Percentiles rank a stretch among this genome's conserved stretches.
These are phyloP conservation scores for Amphirosellinia nigrospora DNA, from an alignment of 495 filamentous ascomycete genomes.

Conservation along the genomic window DNA sequence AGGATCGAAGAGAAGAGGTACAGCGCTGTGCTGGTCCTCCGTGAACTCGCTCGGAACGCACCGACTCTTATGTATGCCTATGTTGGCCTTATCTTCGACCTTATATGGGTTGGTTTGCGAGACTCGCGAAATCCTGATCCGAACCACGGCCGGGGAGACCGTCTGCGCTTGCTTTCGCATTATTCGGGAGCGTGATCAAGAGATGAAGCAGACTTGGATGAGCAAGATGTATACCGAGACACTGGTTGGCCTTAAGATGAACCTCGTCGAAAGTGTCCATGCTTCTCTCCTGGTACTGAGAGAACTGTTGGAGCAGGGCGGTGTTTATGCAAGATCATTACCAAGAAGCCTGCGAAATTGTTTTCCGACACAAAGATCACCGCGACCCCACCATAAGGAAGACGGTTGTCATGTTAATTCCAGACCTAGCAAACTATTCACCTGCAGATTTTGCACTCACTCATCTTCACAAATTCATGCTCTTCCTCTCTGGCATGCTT, in stretches of 20 bases:
- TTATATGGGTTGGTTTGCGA: conserved; percentile 92
- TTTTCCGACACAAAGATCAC: conserved; percentile 88
- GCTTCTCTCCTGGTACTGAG: conserved; percentile 89
- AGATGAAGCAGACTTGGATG: conserved; percentile 85
- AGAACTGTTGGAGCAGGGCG: conserved; percentile 88
- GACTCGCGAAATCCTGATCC: conserved; percentile 89
- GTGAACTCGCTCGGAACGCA: conserved; percentile 87
- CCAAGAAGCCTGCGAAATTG: conserved; percentile 85
- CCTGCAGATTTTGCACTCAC: conserved; percentile 80
- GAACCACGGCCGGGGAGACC: conserved; percentile 87
- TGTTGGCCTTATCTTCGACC: conserved; percentile 86
- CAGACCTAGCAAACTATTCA: conserved; percentile 89
- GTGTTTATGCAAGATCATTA: conserved; percentile 98
- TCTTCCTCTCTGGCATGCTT: conserved; percentile 91
- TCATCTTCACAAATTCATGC: conserved; percentile 95
- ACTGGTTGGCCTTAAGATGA: conserved; percentile 74
- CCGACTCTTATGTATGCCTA: conserved; percentile 93
- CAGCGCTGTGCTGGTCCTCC: conserved; percentile 85
- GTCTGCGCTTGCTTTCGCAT: conserved; percentile 93
- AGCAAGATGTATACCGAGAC: conserved; percentile 84
- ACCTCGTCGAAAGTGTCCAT: conserved; percentile 83
- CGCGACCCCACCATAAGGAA: conserved; percentile 84
- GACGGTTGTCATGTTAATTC: conserved; percentile 87
- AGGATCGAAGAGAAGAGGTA: conserved; percentile 90
- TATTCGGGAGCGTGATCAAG: conserved; percentile 85